Percentiles rank a stretch among this genome's conserved stretches.
Evolutionary conservation across 2,329 filamentous ascomycete genomes (phyloP).

Genomic region (Claviceps quebecensis): DNA sequence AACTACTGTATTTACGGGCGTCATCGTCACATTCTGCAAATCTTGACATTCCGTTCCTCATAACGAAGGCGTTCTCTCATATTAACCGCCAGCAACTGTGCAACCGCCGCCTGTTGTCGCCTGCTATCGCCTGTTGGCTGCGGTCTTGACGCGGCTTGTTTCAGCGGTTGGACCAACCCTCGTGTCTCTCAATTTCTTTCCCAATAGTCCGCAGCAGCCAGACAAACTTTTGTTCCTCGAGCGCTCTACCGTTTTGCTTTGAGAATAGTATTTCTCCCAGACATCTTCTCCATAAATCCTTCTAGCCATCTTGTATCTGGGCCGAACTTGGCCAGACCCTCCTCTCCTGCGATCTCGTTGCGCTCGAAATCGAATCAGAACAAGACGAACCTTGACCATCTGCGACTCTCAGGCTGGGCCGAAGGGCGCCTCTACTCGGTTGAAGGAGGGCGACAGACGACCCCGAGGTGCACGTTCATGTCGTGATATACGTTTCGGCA

Average conservation of each 20-base stretch:
- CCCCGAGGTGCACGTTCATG: not conserved
- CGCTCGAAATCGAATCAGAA: too few relatives aligned
- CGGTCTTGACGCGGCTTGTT: not conserved
- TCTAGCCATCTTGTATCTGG: not conserved
- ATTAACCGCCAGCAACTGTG: not conserved
- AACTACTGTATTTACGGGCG: too few relatives aligned
- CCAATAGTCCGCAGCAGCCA: not conserved
- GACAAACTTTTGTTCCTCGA: not conserved
- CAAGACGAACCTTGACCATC: not conserved
- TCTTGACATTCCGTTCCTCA: too few relatives aligned
- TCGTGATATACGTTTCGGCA: not conserved
- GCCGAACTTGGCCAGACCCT: not conserved
- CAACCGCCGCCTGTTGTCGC: not conserved
- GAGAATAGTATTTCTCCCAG: not conserved
- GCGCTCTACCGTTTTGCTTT: not conserved
- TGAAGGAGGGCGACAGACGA: not conserved
- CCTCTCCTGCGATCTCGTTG: not conserved
- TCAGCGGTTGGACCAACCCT: not conserved
- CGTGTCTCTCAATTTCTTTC: not conserved
- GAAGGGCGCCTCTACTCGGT: not conserved
- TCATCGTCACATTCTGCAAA: too few relatives aligned
- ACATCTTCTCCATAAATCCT: not conserved
- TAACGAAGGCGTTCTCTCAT: not conserved
- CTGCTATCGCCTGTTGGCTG: too few relatives aligned
- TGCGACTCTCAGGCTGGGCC: not conserved